These are phyloP conservation scores for Populus simonii DNA, from an alignment of 345 rosid genomes.

Conservation along the genomic window DNA sequence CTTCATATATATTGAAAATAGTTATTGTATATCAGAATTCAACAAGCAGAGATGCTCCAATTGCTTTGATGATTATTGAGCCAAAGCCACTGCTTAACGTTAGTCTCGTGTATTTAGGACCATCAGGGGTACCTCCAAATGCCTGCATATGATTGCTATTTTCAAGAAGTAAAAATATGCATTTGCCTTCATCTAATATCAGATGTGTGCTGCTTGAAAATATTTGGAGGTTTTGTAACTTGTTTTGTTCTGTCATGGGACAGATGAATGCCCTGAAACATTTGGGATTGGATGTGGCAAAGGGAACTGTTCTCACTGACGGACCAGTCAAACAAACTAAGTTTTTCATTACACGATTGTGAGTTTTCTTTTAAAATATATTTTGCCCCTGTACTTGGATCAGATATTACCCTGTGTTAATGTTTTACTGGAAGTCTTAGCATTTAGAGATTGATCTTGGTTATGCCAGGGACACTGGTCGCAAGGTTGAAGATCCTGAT, in stretches of 20 bases:
- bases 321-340: constrained; percentile 76
- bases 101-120: neutral
- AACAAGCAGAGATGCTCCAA: neutral
- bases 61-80: neutral
- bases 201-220: neutral
- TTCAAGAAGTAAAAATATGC: neutral
- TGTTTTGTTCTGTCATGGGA: constrained; percentile 12
- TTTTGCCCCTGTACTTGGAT: neutral
- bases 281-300: constrained; percentile 80
- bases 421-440: constrained; percentile 19
- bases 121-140: neutral
- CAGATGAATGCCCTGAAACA: constrained; percentile 88
- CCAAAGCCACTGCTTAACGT: neutral
- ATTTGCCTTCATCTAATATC: neutral
- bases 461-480: constrained; percentile 59
- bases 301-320: constrained; percentile 77
- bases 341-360: constrained; percentile 69
- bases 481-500: constrained; percentile 98
- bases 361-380: constrained; percentile 31
- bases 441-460: constrained; percentile 21
- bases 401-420: neutral
- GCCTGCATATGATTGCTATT: neutral
- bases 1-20: neutral
- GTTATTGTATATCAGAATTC: neutral
- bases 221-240: constrained; percentile 1